Base-by-base conservation (phyloP, 164 flowering plant genomes). In the Magnolia changhungtana region DNA sequence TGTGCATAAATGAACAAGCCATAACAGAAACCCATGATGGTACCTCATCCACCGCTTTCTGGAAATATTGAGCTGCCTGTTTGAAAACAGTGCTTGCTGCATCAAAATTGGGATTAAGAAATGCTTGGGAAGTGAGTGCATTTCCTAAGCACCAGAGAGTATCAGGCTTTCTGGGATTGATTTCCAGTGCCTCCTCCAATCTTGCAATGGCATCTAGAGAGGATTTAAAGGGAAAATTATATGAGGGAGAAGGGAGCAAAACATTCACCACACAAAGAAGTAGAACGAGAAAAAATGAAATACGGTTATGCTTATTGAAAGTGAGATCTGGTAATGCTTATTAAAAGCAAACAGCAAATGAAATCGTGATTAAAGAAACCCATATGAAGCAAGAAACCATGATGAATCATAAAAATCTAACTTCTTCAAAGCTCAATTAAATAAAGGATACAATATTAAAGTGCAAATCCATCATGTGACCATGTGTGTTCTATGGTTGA, bases 91-190 rank as follows among this genome's bases (percentile, higher is more conserved):
- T 79, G 77, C 74, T 85, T 2, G 97, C 97, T 74, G 83, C 92
- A 7, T 89, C 90, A 20, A 9, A 59, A 49, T 92, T 94, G 10
- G 93, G 87, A 69, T 84, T 91, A 55, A 92, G 75, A 83, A 96
- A 94, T 0, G 90, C 99, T 66, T 81, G 78, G 16, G 94, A 87
- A 23, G 96, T 92, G 65, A 88, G 80, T 3, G 94, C 99, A 87
- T 96, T 94, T 49, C 96, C 99, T 73, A 94, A 77, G 81, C 90
- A 91, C 98, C 97, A 96, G 0, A 94, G 84, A 0, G 97, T 73
- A n/a, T 96, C 97, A 77, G 88, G 97, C 79, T 89, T 91, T 24
- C 58, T 82, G 9, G 98, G 93, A 72, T 88, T 77, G 67, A 94
- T 45, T 51, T 24, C 29, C 84, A 95, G 80, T 19, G 96, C 97